These are phyloP conservation scores for Aspergillus steynii DNA, from an alignment of 495 filamentous ascomycete species.

Conservation along the genomic window DNA sequence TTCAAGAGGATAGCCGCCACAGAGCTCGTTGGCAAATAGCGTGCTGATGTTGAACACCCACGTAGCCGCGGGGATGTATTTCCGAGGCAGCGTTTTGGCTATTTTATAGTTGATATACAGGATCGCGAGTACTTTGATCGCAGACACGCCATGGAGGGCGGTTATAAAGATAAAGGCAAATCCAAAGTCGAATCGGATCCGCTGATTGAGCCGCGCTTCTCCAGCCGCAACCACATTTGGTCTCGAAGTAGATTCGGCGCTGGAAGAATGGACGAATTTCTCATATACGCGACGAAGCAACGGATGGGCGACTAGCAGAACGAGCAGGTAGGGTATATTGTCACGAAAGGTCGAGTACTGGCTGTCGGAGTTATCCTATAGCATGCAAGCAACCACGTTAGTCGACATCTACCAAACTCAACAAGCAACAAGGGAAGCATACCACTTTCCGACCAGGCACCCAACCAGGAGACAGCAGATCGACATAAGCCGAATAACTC, in stretches of 20 bases:
- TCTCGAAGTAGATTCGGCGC: slow-evolving; percentile 5
- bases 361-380: slow-evolving; percentile 81
- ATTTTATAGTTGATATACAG: slow-evolving; percentile 80
- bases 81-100: slow-evolving; percentile 64
- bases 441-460: slow-evolving; percentile 92
- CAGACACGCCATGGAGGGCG: slow-evolving; percentile 82
- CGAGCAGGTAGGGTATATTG: slow-evolving; percentile 78
- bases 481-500: slow-evolving; percentile 72
- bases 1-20: slow-evolving; percentile 70
- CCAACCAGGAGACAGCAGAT: slow-evolving; percentile 79
- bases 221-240: slow-evolving; percentile 41
- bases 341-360: slow-evolving; percentile 87
- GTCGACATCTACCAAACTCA: background rate
- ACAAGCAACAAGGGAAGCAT: slow-evolving; percentile 29
- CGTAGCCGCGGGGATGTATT: slow-evolving; percentile 70
- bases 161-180: slow-evolving; percentile 80
- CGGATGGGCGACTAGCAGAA: slow-evolving; percentile 74
- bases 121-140: slow-evolving; percentile 77
- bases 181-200: slow-evolving; percentile 78
- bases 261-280: slow-evolving; percentile 22
- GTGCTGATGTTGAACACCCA: slow-evolving; percentile 92
- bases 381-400: background rate
- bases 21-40: slow-evolving; percentile 89
- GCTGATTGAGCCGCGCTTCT: slow-evolving; percentile 68
- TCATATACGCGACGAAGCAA: slow-evolving; percentile 74